Evolutionary conservation across 352 stramenopile genomes (phyloP).

Genomic region (Pythium vanterpoolii): DNA sequence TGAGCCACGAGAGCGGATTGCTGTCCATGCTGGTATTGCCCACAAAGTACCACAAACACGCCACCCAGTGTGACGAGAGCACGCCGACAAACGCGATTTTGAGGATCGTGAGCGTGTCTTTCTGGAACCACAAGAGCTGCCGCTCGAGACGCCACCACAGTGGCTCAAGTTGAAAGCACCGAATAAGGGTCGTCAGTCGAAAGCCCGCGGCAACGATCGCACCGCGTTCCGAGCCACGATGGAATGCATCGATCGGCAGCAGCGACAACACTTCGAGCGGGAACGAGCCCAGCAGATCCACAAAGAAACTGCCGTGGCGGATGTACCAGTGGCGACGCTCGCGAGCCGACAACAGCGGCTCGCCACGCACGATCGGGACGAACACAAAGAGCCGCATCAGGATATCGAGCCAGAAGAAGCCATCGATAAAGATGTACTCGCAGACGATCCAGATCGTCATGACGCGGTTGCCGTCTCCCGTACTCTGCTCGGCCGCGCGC

Average conservation of each 20-base stretch:
- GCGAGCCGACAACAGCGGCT: conserved; percentile 1
- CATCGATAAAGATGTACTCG: conserved; percentile 29
- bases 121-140: conserved; percentile 23
- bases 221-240: not conserved
- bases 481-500: conserved; percentile 8
- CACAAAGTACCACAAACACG: conserved; percentile 28
- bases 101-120: conserved; percentile 21
- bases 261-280: conserved; percentile 24
- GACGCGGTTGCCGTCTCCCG: conserved; percentile 10
- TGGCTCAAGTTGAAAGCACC: conserved; percentile 29
- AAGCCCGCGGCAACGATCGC: conserved; percentile 16
- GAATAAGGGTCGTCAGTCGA: conserved; percentile 26
- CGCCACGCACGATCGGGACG: conserved; percentile 20
- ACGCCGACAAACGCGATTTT: conserved; percentile 30
- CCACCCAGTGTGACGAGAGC: conserved; percentile 29
- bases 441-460: conserved; percentile 25
- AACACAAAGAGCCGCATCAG: conserved; percentile 25
- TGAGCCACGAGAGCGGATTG: conserved; percentile 27
- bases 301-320: conserved; percentile 19
- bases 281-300: conserved; percentile 27
- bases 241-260: conserved; percentile 20
- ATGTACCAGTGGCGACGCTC: conserved; percentile 23
- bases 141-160: conserved; percentile 28
- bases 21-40: conserved; percentile 7
- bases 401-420: conserved; percentile 29